Evolutionary conservation across 257 asterid species (phyloP).

Genomic region (Apocynum venetum): DNA sequence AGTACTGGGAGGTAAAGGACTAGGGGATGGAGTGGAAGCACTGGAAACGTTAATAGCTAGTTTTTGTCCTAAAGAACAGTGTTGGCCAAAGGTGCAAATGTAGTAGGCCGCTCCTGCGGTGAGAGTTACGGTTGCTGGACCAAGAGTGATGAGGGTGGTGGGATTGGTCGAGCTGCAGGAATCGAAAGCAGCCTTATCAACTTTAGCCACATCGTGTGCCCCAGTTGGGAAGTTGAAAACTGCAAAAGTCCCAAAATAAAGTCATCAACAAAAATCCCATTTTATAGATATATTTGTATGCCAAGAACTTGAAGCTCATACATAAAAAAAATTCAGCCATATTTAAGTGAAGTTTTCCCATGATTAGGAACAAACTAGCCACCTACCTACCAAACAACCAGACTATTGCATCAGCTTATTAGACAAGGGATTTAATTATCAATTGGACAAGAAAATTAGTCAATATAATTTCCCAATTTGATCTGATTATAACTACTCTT

Average conservation of each 20-base stretch:
- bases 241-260: not conserved
- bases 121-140: conserved; percentile 9
- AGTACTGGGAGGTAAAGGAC: conserved; percentile 8
- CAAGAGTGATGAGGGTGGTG: not conserved
- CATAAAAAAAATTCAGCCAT: not conserved
- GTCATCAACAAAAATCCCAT: too few species aligned
- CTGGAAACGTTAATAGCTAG: conserved; percentile 42
- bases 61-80: conserved; percentile 52
- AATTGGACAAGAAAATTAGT: too few species aligned
- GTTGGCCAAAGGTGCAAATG: conserved; percentile 58
- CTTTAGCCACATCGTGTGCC: conserved; percentile 9
- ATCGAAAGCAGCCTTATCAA: conserved; percentile 8
- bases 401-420: not conserved
- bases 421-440: not conserved
- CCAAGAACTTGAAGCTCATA: not conserved
- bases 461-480: not conserved
- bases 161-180: conserved; percentile 10
- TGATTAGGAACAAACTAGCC: not conserved
- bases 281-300: not conserved
- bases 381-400: not conserved
- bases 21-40: conserved; percentile 30
- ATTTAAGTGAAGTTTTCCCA: not conserved
- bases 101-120: conserved; percentile 36
- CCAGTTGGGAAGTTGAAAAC: conserved; percentile 15
- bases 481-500: not conserved